Evolutionary conservation across 1,139 yeast genomes (phyloP).

Genomic region (Pichia sp.): DNA sequence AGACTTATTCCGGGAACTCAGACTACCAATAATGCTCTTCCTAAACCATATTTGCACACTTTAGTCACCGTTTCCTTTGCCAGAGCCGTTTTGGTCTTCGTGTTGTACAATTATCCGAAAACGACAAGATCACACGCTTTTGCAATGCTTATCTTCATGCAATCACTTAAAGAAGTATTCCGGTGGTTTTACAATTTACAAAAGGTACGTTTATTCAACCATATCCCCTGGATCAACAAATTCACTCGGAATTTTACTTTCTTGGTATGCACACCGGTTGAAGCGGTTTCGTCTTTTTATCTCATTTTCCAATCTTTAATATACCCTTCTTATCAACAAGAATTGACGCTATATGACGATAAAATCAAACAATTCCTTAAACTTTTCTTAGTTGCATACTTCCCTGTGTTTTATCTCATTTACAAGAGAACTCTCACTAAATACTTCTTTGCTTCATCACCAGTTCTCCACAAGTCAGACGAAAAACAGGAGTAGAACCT

Average conservation of each 20-base stretch:
- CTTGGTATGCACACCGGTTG: conserved; percentile 5
- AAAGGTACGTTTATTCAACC: conserved; percentile 11
- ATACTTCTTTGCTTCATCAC: conserved; percentile 2
- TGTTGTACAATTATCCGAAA: conserved; percentile 10
- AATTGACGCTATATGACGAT: conserved; percentile 1
- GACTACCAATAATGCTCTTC: not conserved
- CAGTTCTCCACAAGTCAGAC: not conserved
- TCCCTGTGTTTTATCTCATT: conserved; percentile 6
- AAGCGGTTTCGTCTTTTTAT: not conserved
- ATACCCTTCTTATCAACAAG: conserved; percentile 3
- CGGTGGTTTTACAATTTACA: conserved; percentile 12
- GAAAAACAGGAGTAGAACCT: not conserved
- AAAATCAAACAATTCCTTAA: conserved; percentile 6
- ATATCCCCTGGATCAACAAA: not conserved
- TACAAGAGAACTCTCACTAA: conserved; percentile 8
- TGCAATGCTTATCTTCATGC: conserved; percentile 4
- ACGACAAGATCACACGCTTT: conserved; percentile 3
- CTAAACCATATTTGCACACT: conserved; percentile 1
- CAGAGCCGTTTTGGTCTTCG: conserved; percentile 1
- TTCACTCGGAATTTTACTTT: conserved; percentile 1
- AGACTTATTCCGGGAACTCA: conserved; percentile 7
- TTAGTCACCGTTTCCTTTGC: not conserved
- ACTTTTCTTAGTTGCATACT: not conserved
- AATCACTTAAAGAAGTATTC: conserved; percentile 8
- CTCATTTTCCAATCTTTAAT: conserved; percentile 9